phyloP scores from a whole-genome alignment of 2,329 filamentous ascomycete species.

The Diaporthe citriasiana region DNA sequence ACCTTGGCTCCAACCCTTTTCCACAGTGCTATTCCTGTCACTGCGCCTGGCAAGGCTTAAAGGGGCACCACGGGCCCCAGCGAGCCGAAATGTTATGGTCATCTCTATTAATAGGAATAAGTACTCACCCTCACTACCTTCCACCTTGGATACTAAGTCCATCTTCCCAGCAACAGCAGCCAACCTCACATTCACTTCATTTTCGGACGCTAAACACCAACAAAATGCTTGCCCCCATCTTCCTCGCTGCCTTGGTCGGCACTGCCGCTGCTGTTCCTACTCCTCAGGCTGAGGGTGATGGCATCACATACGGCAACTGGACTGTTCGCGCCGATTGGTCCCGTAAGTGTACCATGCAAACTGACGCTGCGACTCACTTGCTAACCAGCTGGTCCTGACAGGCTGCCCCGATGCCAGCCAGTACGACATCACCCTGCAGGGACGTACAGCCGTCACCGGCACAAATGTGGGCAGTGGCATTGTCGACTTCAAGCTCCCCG shows the following conservation, averaged over 20 bases:
- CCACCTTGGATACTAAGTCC: background rate
- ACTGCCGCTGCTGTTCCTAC: conserved; percentile 19
- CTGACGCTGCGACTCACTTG: background rate
- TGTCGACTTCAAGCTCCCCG: conserved; percentile 35
- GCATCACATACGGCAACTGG: conserved; percentile 30
- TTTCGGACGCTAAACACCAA: background rate
- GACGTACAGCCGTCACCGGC: conserved; percentile 21
- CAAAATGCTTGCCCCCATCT: conserved; percentile 26
- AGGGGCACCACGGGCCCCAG: background rate
- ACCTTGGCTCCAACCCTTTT: background rate
- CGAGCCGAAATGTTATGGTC: background rate
- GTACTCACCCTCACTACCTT: background rate
- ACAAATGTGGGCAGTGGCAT: conserved; percentile 17
- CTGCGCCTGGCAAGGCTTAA: conserved; percentile 1
- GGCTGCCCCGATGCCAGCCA: conserved; percentile 31
- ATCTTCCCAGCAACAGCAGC: background rate
- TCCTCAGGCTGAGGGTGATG: conserved; percentile 10
- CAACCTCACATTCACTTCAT: background rate
- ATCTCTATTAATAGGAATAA: background rate
- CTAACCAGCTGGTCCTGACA: background rate
- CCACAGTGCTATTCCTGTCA: conserved; percentile 18
- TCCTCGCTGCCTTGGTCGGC: conserved; percentile 33
- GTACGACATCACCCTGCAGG: conserved; percentile 29
- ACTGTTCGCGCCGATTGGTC: conserved; percentile 37
- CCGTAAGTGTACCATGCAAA: background rate